A percentile compares a stretch with the other conserved stretches of the same genome.
Evolutionary conservation across 768 basidiomycete species (phyloP).

Genomic region (Paxillus ammoniavirescens): DNA sequence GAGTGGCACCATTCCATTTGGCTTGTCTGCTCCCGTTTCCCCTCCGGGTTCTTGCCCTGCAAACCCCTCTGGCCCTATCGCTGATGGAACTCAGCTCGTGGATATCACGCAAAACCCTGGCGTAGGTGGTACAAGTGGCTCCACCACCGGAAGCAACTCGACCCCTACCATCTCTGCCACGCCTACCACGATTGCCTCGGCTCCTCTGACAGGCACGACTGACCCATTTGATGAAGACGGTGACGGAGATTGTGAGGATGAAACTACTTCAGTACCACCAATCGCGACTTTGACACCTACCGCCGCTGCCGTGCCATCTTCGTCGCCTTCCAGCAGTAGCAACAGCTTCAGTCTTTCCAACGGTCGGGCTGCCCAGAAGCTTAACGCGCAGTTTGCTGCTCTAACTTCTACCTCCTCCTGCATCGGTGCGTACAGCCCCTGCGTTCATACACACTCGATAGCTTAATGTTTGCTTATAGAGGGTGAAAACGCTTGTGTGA

Average conservation of each 20-base stretch:
- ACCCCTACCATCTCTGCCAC: neutral
- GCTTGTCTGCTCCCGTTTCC: slow-evolving; percentile 35
- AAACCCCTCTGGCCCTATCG: slow-evolving; percentile 43
- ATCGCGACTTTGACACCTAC: neutral
- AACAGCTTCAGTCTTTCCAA: slow-evolving; percentile 31
- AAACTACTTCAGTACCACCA: neutral
- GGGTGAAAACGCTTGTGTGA: slow-evolving; percentile 49
- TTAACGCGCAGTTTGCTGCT: slow-evolving; percentile 50
- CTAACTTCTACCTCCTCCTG: slow-evolving; percentile 48
- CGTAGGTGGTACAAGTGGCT: slow-evolving; percentile 5
- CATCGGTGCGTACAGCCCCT: slow-evolving; percentile 21
- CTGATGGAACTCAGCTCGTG: slow-evolving; percentile 47
- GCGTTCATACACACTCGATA: slow-evolving; percentile 26
- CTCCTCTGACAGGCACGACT: slow-evolving; percentile 3
- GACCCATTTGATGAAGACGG: slow-evolving; percentile 3
- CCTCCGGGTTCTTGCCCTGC: slow-evolving; percentile 54
- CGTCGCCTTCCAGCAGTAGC: neutral
- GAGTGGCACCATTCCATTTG: slow-evolving; percentile 54
- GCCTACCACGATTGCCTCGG: neutral
- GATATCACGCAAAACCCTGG: slow-evolving; percentile 37
- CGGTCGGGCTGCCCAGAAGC: slow-evolving; percentile 48
- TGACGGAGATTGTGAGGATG: slow-evolving; percentile 1
- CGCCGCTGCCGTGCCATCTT: slow-evolving; percentile 7
- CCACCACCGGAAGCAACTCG: neutral
- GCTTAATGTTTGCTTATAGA: slow-evolving; percentile 16